Conservation (phyloP, 1,284 basidiomycete species). For the Papiliotrema nemorosa region DNA sequence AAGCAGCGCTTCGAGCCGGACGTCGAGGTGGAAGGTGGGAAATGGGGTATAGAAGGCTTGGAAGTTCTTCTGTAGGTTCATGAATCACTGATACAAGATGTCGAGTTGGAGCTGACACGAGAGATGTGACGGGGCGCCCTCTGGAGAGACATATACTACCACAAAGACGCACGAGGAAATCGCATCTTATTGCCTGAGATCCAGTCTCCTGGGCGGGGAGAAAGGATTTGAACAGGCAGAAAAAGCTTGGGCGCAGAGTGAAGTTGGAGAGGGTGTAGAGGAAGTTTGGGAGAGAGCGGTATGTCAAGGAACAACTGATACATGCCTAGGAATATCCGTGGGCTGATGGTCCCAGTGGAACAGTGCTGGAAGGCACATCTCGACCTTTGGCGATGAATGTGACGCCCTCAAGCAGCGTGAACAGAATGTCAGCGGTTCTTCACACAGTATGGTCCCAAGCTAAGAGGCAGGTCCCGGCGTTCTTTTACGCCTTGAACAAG, state of each 20-base stretch:
- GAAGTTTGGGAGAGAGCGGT: slow-evolving; percentile 48
- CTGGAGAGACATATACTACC: slow-evolving; percentile 14
- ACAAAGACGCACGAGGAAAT: slow-evolving; percentile 42
- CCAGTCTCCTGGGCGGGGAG: slow-evolving; percentile 26
- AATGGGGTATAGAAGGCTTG: slow-evolving; percentile 46
- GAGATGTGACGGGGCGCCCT: slow-evolving; percentile 18
- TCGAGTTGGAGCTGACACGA: not conserved
- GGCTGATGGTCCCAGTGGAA: slow-evolving; percentile 35
- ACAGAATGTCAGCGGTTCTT: slow-evolving; percentile 18
- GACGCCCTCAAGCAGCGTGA: slow-evolving; percentile 10
- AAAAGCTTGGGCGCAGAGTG: slow-evolving; percentile 44
- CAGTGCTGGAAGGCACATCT: slow-evolving; percentile 41
- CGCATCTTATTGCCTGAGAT: slow-evolving; percentile 33
- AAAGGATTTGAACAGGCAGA: slow-evolving; percentile 32
- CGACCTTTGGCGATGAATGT: slow-evolving; percentile 35
- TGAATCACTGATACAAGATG: not conserved
- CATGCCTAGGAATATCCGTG: not conserved
- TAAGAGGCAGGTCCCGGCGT: slow-evolving; percentile 33
- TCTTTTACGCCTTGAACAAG: slow-evolving; percentile 39
- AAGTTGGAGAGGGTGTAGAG: slow-evolving; percentile 49
- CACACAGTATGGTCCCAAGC: not conserved
- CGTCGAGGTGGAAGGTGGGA: slow-evolving; percentile 35
- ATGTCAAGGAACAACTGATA: slow-evolving; percentile 11
- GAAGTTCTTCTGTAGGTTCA: slow-evolving; percentile 41
- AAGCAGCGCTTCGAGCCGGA: slow-evolving; percentile 46